A percentile compares a stretch with the other conserved stretches of the same genome.
phyloP scores from a whole-genome alignment of 768 basidiomycete species.

The Psilocybe azurescens region DNA sequence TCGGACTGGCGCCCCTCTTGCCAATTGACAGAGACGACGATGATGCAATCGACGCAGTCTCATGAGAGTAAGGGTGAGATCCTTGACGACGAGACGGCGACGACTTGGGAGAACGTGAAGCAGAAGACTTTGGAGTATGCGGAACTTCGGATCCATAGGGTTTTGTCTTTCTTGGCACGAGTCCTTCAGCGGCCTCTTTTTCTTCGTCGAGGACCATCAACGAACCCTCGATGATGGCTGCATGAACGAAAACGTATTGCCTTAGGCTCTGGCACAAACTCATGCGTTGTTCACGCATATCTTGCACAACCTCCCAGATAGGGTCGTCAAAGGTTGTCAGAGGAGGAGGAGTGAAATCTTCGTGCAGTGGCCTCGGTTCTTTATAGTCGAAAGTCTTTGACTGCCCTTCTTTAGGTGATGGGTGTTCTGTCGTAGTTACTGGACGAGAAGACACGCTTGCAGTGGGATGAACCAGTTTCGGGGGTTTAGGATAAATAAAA shows the following conservation, averaged over 20 bases:
- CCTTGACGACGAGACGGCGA: conserved; percentile 7
- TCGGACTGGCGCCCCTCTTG: conserved; percentile 76
- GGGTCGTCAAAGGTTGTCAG: conserved; percentile 76
- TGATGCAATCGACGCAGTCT: conserved; percentile 23
- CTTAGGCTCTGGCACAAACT: conserved; percentile 92
- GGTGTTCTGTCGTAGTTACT: not conserved
- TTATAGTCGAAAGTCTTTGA: conserved; percentile 57
- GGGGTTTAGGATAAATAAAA: not conserved
- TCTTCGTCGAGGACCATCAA: conserved; percentile 81
- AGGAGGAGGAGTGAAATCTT: conserved; percentile 55
- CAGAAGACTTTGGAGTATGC: not conserved
- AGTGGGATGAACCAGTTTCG: not conserved
- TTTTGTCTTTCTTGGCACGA: conserved; percentile 5
- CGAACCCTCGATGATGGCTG: conserved; percentile 82
- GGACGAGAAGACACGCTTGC: not conserved
- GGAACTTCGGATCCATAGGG: not conserved
- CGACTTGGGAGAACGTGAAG: conserved; percentile 5
- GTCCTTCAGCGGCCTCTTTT: conserved; percentile 37
- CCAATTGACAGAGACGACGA: conserved; percentile 44
- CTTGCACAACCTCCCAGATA: conserved; percentile 82
- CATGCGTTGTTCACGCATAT: conserved; percentile 97
- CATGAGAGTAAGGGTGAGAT: conserved; percentile 14
- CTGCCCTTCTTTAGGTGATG: conserved; percentile 5
- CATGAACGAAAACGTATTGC: conserved; percentile 94
- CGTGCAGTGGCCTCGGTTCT: conserved; percentile 65